Conservation (phyloP, 2,329 filamentous ascomycete genomes). For the Aureobasidium musti region DNA sequence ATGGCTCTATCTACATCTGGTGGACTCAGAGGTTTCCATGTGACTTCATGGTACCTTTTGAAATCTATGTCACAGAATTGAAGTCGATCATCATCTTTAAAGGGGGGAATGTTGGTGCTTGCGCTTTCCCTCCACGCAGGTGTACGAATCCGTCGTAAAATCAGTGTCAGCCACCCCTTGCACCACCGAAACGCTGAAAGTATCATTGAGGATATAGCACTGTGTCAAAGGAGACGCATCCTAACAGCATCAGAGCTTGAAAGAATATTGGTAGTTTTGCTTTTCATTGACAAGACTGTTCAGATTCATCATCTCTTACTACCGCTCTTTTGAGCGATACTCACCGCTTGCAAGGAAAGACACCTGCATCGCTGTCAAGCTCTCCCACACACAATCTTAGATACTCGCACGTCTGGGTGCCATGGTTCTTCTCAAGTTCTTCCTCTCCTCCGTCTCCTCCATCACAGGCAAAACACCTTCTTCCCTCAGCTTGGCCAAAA, state of each 20-base stretch:
- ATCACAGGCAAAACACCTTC: constrained; percentile 69
- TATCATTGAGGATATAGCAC: too few relatives aligned
- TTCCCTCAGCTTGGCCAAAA: constrained; percentile 72
- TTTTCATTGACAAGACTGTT: too few relatives aligned
- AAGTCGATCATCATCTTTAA: too few relatives aligned
- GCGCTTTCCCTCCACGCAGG: too few relatives aligned
- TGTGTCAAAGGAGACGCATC: too few relatives aligned
- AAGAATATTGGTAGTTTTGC: too few relatives aligned
- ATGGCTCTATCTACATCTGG: neutral
- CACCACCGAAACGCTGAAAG: too few relatives aligned
- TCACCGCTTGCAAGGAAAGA: neutral
- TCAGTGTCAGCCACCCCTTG: neutral
- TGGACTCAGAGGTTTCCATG: too few relatives aligned
- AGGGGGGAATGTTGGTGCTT: too few relatives aligned
- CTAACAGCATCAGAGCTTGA: too few relatives aligned
- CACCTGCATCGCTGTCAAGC: neutral
- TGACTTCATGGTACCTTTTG: neutral
- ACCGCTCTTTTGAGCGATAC: neutral
- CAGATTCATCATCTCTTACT: too few relatives aligned
- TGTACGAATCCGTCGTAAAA: neutral
- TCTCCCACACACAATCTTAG: constrained; percentile 31
- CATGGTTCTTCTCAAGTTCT: constrained; percentile 56
- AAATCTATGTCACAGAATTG: too few relatives aligned
- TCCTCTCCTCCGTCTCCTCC: constrained; percentile 54
- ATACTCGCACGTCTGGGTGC: constrained; percentile 54